Conservation (phyloP, 345 rosid species). For the Brassica carinata region DNA sequence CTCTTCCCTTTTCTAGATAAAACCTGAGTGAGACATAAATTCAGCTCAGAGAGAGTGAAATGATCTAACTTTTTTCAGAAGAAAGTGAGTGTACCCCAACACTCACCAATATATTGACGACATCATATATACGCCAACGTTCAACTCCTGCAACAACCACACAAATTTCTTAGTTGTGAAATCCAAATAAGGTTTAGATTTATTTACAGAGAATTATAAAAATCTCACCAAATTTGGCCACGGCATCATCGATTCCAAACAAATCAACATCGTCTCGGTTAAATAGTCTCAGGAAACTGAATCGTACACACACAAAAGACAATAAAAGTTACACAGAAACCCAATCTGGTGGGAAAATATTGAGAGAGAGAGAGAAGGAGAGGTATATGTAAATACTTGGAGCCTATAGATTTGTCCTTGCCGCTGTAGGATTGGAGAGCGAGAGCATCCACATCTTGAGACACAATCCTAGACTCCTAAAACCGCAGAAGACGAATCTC, state of each 20-base stretch:
- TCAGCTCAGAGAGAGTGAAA: neutral
- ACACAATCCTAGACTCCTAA: too few relatives aligned
- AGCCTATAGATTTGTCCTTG: too few relatives aligned
- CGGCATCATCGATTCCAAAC: neutral
- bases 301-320: neutral
- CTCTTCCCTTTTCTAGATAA: conserved; percentile 69
- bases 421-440: too few relatives aligned
- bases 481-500: too few relatives aligned
- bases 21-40: conserved; percentile 46
- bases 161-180: neutral
- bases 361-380: neutral
- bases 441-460: too few relatives aligned
- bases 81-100: neutral
- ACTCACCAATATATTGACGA: neutral
- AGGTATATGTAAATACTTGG: too few relatives aligned
- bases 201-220: too few relatives aligned
- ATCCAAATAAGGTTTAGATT: neutral
- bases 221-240: neutral
- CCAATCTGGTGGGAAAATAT: neutral
- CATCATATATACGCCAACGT: neutral
- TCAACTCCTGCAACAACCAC: neutral
- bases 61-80: neutral
- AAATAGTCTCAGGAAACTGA: conserved; percentile 62
- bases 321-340: neutral
- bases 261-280: conserved; percentile 48